These are phyloP conservation scores for Diaporthe nobilis DNA, from an alignment of 2,329 filamentous ascomycete species.

Conservation along the genomic window DNA sequence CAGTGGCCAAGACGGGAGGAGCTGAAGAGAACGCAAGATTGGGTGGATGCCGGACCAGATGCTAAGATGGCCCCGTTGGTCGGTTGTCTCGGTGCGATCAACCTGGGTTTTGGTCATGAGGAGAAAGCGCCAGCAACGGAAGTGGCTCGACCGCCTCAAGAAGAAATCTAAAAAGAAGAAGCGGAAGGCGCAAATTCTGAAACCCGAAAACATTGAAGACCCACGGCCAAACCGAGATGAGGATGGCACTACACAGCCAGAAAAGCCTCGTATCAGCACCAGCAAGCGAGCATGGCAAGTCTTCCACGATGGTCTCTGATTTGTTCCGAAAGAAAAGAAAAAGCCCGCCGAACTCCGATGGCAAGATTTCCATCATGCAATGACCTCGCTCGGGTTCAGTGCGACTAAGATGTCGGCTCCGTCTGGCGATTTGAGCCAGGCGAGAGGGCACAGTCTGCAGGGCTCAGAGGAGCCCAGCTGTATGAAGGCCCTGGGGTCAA, in stretches of 20 bases:
- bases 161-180: background rate
- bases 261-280: background rate
- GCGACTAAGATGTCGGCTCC: background rate
- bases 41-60: background rate
- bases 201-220: background rate
- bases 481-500: background rate
- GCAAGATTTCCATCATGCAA: background rate
- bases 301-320: background rate
- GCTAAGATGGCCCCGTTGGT: accelerated
- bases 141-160: background rate
- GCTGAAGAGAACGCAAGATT: background rate
- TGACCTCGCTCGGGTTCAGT: background rate
- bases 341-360: background rate
- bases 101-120: background rate
- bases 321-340: background rate
- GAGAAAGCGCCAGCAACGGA: background rate
- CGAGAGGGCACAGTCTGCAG: background rate
- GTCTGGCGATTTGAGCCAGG: background rate
- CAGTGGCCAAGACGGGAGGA: background rate
- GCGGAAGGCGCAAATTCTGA: background rate
- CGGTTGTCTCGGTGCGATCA: background rate
- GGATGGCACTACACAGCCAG: background rate
- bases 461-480: background rate
- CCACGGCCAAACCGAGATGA: background rate
- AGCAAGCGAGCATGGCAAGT: background rate